Evolutionary conservation across 257 asterid genomes (phyloP).

Genomic region (Nicotiana knightiana): DNA sequence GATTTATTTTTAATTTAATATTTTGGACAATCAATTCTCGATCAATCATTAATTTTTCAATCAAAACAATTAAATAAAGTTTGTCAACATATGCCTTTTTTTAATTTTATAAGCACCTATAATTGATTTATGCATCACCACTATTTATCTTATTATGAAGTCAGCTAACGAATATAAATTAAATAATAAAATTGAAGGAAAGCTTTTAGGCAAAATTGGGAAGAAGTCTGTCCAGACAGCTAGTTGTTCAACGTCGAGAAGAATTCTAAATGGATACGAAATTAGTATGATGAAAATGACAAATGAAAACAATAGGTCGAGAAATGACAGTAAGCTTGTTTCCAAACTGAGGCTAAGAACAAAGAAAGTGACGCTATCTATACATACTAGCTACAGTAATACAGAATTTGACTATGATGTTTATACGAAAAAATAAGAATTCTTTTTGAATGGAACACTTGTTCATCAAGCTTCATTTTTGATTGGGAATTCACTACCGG

Average conservation of each 20-base stretch:
- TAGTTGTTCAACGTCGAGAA: neutral
- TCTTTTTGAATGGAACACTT: neutral
- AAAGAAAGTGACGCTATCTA: neutral
- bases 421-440: neutral
- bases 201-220: too few species aligned
- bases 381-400: neutral
- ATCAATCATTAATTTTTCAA: neutral
- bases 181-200: too few species aligned
- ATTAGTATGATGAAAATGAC: neutral
- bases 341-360: neutral
- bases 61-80: neutral
- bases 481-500: neutral
- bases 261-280: slow-evolving; percentile 3
- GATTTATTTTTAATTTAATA: neutral
- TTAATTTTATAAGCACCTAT: neutral
- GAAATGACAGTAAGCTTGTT: neutral
- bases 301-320: neutral
- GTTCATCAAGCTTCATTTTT: neutral
- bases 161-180: neutral
- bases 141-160: neutral
- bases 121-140: neutral
- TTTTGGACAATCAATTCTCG: neutral
- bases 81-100: slow-evolving; percentile 2
- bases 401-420: neutral
- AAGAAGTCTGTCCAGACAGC: neutral